Evolutionary conservation across 202 grass and related monocot genomes (phyloP), one percentile per base, ranked within the genome.

Genomic region (Setaria viridis): DNA sequence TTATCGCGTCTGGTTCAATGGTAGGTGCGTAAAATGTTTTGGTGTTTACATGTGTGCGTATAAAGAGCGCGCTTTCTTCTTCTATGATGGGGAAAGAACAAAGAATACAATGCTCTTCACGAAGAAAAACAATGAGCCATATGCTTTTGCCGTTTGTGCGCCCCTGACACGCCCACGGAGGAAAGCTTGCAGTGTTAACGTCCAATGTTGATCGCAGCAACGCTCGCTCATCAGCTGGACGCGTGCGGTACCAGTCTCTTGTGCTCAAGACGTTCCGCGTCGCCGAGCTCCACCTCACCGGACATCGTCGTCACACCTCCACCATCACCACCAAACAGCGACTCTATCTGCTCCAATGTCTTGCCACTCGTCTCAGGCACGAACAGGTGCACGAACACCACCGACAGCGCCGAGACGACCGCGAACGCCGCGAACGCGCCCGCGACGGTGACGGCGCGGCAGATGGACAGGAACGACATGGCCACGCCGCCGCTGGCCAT

Each of bases 391-490:
- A 95, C 85, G 77, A 98, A 98, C 50, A 57, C 74, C 74, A 98
- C 93, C 3, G 96, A 95, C 20, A 92, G 2, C 5, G 88, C 89
- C 2, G 96, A 94, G 62, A 98, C 9, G 49, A 25, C 90, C 21
- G 91, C 93, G 68, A 98, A 95, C 19, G 80, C 85, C 13, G 91
- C 48, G 88, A 98, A 98, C 16, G 91, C 79, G 13, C 93, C 93
- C 0, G 84, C 86, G 13, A 91, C 96, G 0, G 96, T 88, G 2
- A 90, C 7, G 81, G 86, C 78, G 39, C 76, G 5, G 51, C 91
- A 95, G 59, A 98, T 68, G 34, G 96, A 95, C 14, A 98, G 72
- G 89, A 98, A 95, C 13, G 93, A 95, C 96, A 98, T 98, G 56
- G 93, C 90, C 67, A 98, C 84, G 30, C 88, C 47, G 48, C 95